phyloP scores from a whole-genome alignment of 2,329 filamentous ascomycete species.

The Cladophialophora psammophila region DNA sequence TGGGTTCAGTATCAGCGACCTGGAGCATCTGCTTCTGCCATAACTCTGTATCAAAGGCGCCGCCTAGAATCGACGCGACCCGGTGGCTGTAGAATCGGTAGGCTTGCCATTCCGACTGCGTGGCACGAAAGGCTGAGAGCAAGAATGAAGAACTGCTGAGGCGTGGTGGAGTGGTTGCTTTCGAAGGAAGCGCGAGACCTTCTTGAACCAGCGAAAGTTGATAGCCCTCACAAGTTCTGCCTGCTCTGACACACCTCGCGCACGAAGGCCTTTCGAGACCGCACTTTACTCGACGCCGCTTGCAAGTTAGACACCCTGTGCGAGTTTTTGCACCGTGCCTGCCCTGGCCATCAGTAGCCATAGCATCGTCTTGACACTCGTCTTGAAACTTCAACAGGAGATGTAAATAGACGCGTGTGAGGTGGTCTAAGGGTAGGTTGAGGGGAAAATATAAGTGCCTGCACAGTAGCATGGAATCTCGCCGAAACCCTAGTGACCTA shows the following conservation, averaged over 20 bases:
- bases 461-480: too few species aligned
- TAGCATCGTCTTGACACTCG: background rate
- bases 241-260: slow-evolving; percentile 6
- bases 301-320: slow-evolving; percentile 13
- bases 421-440: background rate
- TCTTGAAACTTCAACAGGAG: background rate
- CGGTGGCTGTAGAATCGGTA: slow-evolving; percentile 8
- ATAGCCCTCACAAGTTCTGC: slow-evolving; percentile 14
- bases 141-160: slow-evolving; percentile 9
- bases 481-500: too few species aligned
- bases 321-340: slow-evolving; percentile 19
- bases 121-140: slow-evolving; percentile 19
- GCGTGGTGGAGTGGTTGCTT: background rate
- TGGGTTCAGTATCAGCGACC: slow-evolving; percentile 14
- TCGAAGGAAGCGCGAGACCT: background rate
- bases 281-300: slow-evolving; percentile 13
- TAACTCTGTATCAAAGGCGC: slow-evolving; percentile 12
- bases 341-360: background rate
- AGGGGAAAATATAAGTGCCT: too few species aligned
- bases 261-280: slow-evolving; percentile 11
- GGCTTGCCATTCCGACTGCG: slow-evolving; percentile 15
- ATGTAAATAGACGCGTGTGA: background rate
- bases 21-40: slow-evolving; percentile 14
- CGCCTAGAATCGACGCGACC: slow-evolving; percentile 1
- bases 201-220: slow-evolving; percentile 12